Percentiles rank a stretch among this genome's conserved stretches.
Evolutionary conservation across 2,329 filamentous ascomycete species (phyloP).

Genomic region (Fusarium dlaminii): DNA sequence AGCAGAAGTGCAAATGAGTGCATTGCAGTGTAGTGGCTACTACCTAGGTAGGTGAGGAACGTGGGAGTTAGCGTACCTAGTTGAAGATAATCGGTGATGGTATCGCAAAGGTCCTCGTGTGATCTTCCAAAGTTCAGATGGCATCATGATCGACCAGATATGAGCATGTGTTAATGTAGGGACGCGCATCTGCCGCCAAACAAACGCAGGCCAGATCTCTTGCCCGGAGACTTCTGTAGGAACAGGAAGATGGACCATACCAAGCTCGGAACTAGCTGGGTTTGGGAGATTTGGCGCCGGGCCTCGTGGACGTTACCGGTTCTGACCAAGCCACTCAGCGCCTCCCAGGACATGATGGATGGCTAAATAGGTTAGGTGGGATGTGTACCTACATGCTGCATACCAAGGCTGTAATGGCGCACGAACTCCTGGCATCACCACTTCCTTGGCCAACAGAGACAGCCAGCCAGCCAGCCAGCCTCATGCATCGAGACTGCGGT

Average conservation of each 20-base stretch:
- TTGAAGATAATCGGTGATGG: slow-evolving; percentile 16
- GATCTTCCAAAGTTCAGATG: slow-evolving; percentile 27
- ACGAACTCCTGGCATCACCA: slow-evolving; percentile 27
- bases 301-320: slow-evolving; percentile 37
- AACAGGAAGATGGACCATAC: slow-evolving; percentile 30
- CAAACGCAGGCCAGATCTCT: slow-evolving; percentile 32
- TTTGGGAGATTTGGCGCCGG: slow-evolving; percentile 34
- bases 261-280: slow-evolving; percentile 30
- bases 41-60: neutral
- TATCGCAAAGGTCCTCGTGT: slow-evolving; percentile 22
- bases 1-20: slow-evolving; percentile 5
- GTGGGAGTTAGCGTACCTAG: neutral
- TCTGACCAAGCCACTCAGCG: slow-evolving; percentile 38
- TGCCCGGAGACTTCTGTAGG: slow-evolving; percentile 32
- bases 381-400: slow-evolving; percentile 37
- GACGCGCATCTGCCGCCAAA: slow-evolving; percentile 42
- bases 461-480: slow-evolving; percentile 14
- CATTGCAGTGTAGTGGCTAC: neutral
- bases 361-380: slow-evolving; percentile 20
- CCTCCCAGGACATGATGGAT: slow-evolving; percentile 17
- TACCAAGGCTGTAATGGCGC: slow-evolving; percentile 25
- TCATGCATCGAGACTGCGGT: slow-evolving; percentile 1
- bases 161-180: slow-evolving; percentile 29
- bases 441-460: slow-evolving; percentile 5
- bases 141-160: slow-evolving; percentile 30